Base-by-base conservation (phyloP, 2,329 filamentous ascomycete genomes). In the Raffaelea arxii region DNA sequence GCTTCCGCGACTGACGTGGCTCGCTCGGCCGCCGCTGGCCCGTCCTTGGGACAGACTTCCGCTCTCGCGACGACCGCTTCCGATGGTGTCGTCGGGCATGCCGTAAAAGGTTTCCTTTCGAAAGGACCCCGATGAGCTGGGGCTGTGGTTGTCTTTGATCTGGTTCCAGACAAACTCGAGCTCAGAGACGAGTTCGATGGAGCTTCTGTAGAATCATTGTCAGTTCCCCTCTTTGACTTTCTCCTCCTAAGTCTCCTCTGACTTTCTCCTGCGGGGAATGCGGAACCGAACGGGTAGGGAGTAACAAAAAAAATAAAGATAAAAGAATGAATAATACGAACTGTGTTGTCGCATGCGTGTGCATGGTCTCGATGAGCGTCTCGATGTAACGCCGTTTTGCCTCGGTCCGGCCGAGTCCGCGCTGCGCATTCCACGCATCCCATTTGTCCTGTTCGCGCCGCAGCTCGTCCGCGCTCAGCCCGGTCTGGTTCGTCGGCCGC, bases 81-180 rank as follows among this genome's bases (percentile, higher is more conserved):
- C 16, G 10, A 32, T 18, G 32, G 25, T 25, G 30, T 45, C 43
- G 18, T 43, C 39, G 16, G 43, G 41, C 24, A 43, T 42, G 23
- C 46, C 46, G 30, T 47, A 49, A 9, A 46, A 36, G 46, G 61
- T 64, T 23, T 67, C 66, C 53, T 73, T 70, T n/a, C 75, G 72
- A 2, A 74, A 78, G 11, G 75, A 73, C 36, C 75, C 62, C 35
- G 80, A 68, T 32, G 82, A 80, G 35, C 47, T 49, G 18, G 77
- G 78, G 4, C 83, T 79, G 11, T 79, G 78, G 57, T 91, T 96
- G 55, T 84, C 84, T 64, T 92, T 94, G 56, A 98, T 91, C 63
- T 97, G 92, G 56, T 96, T 89, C 92, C 92, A 98, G 35, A 98
- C 91, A 58, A 97, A 98, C 66, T 98, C 92, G n/a, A 98, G 78